phyloP scores from a whole-genome alignment of 2,329 filamentous ascomycete genomes.

The Hypocreales sp. region DNA sequence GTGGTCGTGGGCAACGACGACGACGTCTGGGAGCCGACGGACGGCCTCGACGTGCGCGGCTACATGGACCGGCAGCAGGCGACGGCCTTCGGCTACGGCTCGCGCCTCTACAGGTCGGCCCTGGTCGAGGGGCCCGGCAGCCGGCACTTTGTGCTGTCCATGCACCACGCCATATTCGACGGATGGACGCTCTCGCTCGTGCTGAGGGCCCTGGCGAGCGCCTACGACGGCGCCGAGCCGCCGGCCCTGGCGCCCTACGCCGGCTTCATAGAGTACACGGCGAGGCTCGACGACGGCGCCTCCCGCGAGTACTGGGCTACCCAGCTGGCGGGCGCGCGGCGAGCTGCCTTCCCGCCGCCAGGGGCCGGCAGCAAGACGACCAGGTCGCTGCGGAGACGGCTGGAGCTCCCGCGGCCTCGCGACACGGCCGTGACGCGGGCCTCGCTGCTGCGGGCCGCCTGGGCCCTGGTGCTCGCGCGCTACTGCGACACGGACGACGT shows the following conservation, averaged over 20 bases:
- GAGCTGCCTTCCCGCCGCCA: conserved; percentile 3
- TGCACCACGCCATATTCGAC: conserved; percentile 11
- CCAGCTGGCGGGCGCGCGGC: conserved; percentile 2
- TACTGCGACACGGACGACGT: conserved; percentile 8
- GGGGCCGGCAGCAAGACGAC: no score
- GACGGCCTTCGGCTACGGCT: conserved; percentile 2
- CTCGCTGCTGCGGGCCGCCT: conserved; percentile 9
- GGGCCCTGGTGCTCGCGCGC: conserved; percentile 9
- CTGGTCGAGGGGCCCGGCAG: conserved; percentile 1
- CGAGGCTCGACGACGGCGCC: neutral
- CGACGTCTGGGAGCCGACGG: neutral
- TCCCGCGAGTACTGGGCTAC: conserved; percentile 1
- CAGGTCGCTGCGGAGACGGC: no score
- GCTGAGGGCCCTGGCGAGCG: neutral
- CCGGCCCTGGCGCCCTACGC: conserved; percentile 2
- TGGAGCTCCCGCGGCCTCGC: no score
- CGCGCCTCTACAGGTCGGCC: conserved; percentile 1
- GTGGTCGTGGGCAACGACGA: conserved; percentile 1
- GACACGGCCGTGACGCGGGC: no score
- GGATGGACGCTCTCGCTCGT: conserved; percentile 6
- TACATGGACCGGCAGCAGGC: neutral
- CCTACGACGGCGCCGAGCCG: conserved; percentile 3
- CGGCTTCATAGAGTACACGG: conserved; percentile 5
- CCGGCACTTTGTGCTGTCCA: conserved; percentile 6
- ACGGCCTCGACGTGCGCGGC: neutral